Percentiles rank a stretch among this genome's conserved stretches.
phyloP scores from a whole-genome alignment of 345 rosid species.

The sweet orange (Citrus sinensis) region DVS_A1.0 CM039168.1:89501-90000 shows the following conservation, averaged over 20 bases:
- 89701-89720: conserved; percentile 25
- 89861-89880: conserved; percentile 30
- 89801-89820: conserved; percentile 31
- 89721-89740: conserved; percentile 39
- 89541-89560: conserved; percentile 54
- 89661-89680: conserved; percentile 57
- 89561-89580: conserved; percentile 62
- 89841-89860: conserved; percentile 44
- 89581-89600: conserved; percentile 55
- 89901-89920: conserved; percentile 26
- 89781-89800: conserved; percentile 39
- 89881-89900: conserved; percentile 17
- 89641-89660: conserved; percentile 42
- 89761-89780: conserved; percentile 46
- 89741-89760: conserved; percentile 43
- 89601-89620: conserved; percentile 51
- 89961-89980: conserved; percentile 18
- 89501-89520: conserved; percentile 46
- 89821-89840: conserved; percentile 34
- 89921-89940: conserved; percentile 15
- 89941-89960: conserved; percentile 2
- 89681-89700: conserved; percentile 42
- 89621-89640: conserved; percentile 52
- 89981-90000: conserved; percentile 32
- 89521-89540: conserved; percentile 39